Percentiles rank a stretch among this genome's conserved stretches.
Evolutionary conservation across 2,329 filamentous ascomycete species (phyloP).

Genomic region (Cryphonectria carpinicola): DNA sequence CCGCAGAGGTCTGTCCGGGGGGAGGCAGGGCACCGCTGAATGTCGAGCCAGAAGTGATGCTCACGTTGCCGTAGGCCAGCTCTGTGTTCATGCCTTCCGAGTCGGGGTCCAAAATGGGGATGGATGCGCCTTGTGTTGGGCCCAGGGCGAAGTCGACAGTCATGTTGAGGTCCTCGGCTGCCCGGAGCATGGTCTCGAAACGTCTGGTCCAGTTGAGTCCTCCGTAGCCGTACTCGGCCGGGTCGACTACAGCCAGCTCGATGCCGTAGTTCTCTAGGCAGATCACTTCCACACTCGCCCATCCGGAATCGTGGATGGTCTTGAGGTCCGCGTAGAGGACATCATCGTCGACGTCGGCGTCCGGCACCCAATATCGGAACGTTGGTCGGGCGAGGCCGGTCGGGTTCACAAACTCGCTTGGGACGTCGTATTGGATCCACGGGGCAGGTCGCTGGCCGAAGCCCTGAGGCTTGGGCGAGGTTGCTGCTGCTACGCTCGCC

Average conservation of each 20-base stretch:
- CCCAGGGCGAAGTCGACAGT: constrained; percentile 23
- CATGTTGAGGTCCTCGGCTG: constrained; percentile 18
- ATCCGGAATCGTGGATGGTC: constrained; percentile 13
- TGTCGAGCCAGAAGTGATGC: constrained; percentile 14
- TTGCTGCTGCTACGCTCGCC: background rate
- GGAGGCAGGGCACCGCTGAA: constrained; percentile 18
- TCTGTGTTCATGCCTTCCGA: constrained; percentile 20
- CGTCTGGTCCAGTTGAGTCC: constrained; percentile 17
- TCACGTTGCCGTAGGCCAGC: constrained; percentile 16
- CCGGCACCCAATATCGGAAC: constrained; percentile 21
- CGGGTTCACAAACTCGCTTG: constrained; percentile 12
- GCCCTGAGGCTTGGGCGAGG: constrained; percentile 9
- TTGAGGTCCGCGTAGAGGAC: constrained; percentile 22
- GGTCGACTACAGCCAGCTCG: constrained; percentile 18
- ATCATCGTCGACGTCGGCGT: constrained; percentile 21
- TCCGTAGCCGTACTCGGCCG: constrained; percentile 18
- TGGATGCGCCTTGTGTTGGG: constrained; percentile 19
- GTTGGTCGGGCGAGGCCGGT: constrained; percentile 19
- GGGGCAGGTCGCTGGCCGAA: constrained; percentile 19
- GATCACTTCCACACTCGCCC: constrained; percentile 17
- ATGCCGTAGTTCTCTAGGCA: constrained; percentile 23
- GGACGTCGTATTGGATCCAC: constrained; percentile 16
- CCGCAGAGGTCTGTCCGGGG: constrained; percentile 7
- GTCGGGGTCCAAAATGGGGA: constrained; percentile 18
- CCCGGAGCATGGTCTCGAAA: constrained; percentile 19